Conservation (phyloP, 768 basidiomycete species). For the Trametes meyenii region DNA sequence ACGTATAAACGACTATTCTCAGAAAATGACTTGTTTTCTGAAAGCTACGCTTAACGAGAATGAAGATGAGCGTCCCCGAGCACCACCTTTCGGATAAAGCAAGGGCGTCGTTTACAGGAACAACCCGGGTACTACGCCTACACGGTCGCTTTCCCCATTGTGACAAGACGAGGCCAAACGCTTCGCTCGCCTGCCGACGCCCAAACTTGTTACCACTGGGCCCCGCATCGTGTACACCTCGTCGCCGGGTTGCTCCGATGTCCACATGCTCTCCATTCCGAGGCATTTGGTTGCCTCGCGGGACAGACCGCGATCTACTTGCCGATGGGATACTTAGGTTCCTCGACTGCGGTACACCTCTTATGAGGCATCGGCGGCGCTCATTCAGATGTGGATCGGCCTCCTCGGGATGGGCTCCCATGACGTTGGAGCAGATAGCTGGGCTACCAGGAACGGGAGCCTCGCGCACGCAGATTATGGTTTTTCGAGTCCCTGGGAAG, state of each 20-base stretch:
- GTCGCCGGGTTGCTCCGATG: not conserved
- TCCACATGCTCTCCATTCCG: not conserved
- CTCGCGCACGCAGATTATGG: no score
- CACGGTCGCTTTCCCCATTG: not conserved
- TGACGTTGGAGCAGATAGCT: not conserved
- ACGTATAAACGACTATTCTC: no score
- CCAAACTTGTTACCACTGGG: not conserved
- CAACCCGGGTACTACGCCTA: not conserved
- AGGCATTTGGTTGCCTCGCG: not conserved
- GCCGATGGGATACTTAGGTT: slow-evolving; percentile 1
- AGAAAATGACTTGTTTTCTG: no score
- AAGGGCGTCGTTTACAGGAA: not conserved
- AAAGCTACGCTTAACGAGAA: no score
- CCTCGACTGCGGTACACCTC: not conserved
- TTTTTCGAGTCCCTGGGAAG: no score
- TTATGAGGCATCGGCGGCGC: no score
- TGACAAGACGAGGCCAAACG: not conserved
- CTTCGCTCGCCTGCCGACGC: no score
- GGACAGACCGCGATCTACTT: not conserved
- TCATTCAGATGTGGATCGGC: no score
- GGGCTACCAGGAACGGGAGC: not conserved
- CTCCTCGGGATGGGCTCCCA: no score
- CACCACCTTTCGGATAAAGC: not conserved
- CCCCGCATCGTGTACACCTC: not conserved
- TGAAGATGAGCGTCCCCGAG: no score